phyloP scores from a whole-genome alignment of 2,329 filamentous ascomycete species.

The Curvularia sp. region DNA sequence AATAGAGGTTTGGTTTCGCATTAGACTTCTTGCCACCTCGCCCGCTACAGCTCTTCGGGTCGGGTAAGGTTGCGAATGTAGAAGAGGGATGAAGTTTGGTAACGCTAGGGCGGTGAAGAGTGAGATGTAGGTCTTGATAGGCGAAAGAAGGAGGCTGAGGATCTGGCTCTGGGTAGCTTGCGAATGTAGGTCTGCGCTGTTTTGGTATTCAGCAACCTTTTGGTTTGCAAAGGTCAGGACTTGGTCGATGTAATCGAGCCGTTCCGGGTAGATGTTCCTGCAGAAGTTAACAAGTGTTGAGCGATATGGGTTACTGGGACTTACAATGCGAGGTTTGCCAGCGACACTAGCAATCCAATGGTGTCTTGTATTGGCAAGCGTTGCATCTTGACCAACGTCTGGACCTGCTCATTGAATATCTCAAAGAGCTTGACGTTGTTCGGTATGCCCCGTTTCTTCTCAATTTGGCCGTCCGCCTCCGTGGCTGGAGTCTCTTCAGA shows the following conservation, averaged over 20 bases:
- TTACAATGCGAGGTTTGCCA: constrained; percentile 85
- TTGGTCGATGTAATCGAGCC: constrained; percentile 93
- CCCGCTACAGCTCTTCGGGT: constrained; percentile 90
- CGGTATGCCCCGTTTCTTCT: constrained; percentile 66
- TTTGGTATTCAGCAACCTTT: constrained; percentile 87
- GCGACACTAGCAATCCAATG: constrained; percentile 89
- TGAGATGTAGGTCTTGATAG: constrained; percentile 86
- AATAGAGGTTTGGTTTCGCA: constrained; percentile 82
- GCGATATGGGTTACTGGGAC: constrained; percentile 26
- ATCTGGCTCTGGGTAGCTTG: constrained; percentile 86
- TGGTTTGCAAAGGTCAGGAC: constrained; percentile 85
- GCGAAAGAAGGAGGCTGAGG: constrained; percentile 86
- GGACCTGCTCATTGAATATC: constrained; percentile 95
- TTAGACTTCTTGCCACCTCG: constrained; percentile 81
- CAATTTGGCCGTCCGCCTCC: constrained; percentile 53
- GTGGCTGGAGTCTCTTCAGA: constrained; percentile 44
- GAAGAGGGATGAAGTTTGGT: constrained; percentile 87
- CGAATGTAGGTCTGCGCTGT: constrained; percentile 94
- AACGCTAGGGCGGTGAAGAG: constrained; percentile 96
- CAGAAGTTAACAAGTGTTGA: constrained; percentile 33
- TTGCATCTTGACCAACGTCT: constrained; percentile 89
- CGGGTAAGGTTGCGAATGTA: constrained; percentile 90
- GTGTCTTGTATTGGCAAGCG: constrained; percentile 93
- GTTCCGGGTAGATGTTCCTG: constrained; percentile 88
- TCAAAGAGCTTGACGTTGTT: constrained; percentile 90